Base-by-base conservation (phyloP, 352 stramenopile genomes). In the Phytophthora uliginosa region DNA sequence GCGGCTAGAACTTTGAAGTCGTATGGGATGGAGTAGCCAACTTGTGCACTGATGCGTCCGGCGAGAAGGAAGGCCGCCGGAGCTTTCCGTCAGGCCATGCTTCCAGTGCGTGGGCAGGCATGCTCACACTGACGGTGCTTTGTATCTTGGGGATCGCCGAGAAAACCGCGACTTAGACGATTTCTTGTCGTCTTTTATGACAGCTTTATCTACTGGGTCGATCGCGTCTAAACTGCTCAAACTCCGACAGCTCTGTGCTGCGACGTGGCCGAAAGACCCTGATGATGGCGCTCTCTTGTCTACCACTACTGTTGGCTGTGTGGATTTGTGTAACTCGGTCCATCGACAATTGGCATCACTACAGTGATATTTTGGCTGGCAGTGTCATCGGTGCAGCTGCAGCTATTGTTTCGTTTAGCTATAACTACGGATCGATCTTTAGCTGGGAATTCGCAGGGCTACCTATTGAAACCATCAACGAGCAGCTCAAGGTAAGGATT, bases 311-410 rank as follows among this genome's bases (percentile, higher is more conserved):
- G 20, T 34, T 92, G 8, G 82, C 84, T 7, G 36, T 83, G 17
- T 92, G 86, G 86, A 78, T 92, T 42, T 71, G 78, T 6, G 67
- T 92, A 17, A 92, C 86, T 24, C 82, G 86, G 36, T 89, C 81
- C n/a, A 77, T 89, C 40, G 86, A 92, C 74, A 93, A 92, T 63
- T 93, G 86, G 84, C 86, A 92, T 57, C 84, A 93, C 74, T 93
- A 92, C 69, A 79, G 57, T 20, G 86, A 92, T 68, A 89, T 71
- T 26, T 26, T 90, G 59, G 85, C 88, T 4, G 83, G 80, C 5
- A 84, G 74, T 28, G 71, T 88, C 18, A 83, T 88, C 48, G 81
- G 83, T 4, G 72, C 62, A 36, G 66, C 71, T 1, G 71, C 73
- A 2, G 76, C 80, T 12, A 26, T 69, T 24, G 66, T 86, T 10